Percentiles rank a stretch among this genome's conserved stretches.
Conservation (phyloP, 345 rosid species). For the Euclidium syriacum region DNA sequence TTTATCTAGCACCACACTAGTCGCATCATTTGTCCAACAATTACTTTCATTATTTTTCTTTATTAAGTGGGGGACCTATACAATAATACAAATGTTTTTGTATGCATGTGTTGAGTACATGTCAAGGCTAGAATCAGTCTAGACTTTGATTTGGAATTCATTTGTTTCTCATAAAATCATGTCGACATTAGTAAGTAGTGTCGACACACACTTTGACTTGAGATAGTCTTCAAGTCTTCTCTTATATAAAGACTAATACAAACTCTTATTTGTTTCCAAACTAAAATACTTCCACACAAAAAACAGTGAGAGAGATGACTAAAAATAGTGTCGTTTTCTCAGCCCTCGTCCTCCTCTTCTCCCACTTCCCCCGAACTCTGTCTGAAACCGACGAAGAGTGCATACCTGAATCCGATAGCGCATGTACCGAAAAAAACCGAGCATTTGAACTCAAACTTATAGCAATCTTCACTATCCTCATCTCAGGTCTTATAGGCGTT, state of each 20-base stretch:
- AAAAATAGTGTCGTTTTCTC: neutral
- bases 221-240: too few species aligned
- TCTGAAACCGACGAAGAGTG: slow-evolving; percentile 23
- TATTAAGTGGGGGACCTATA: too few species aligned
- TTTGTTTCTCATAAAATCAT: too few species aligned
- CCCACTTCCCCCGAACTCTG: slow-evolving; percentile 9
- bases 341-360: slow-evolving; percentile 14
- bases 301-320: slow-evolving; percentile 1
- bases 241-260: neutral
- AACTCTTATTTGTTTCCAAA: neutral
- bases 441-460: slow-evolving; percentile 33
- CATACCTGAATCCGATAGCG: neutral
- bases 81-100: too few species aligned
- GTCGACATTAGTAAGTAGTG: neutral
- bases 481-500: slow-evolving; percentile 45
- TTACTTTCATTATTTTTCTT: too few species aligned
- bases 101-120: too few species aligned
- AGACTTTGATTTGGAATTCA: too few species aligned
- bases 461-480: slow-evolving; percentile 44
- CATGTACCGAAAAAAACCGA: slow-evolving; percentile 33
- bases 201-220: too few species aligned
- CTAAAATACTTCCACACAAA: neutral
- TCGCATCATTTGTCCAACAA: too few species aligned
- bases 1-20: too few species aligned
- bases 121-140: too few species aligned